Conservation (phyloP, 2,329 filamentous ascomycete genomes). For the Alternaria arbusti region DNA sequence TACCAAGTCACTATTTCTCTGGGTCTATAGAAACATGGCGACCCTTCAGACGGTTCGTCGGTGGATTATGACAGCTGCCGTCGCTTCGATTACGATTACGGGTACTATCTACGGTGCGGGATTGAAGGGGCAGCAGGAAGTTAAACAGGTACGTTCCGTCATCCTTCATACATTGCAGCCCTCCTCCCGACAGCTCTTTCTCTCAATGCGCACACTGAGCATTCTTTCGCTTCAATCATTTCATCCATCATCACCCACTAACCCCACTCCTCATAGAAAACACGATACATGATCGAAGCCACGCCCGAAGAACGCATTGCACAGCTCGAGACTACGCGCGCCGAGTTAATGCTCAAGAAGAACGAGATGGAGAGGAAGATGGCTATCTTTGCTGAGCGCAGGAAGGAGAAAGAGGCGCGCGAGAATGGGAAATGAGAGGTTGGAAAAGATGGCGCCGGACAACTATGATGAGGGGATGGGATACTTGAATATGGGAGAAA, state of each 20-base stretch:
- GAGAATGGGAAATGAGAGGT: constrained; percentile 16
- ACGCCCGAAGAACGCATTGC: constrained; percentile 62
- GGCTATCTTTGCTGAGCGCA: constrained; percentile 30
- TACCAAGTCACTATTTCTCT: no score
- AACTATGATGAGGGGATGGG: neutral
- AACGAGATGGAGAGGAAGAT: constrained; percentile 64
- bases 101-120: constrained; percentile 67
- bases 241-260: neutral
- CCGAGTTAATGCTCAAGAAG: constrained; percentile 59
- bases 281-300: constrained; percentile 57
- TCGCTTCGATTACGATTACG: constrained; percentile 63
- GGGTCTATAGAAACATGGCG: constrained; percentile 30
- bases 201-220: neutral
- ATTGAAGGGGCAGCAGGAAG: constrained; percentile 61
- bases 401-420: constrained; percentile 17
- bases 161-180: neutral
- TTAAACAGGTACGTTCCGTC: constrained; percentile 54
- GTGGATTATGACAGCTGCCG: constrained; percentile 60
- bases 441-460: neutral
- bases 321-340: constrained; percentile 59
- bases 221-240: neutral
- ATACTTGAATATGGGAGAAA: neutral
- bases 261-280: constrained; percentile 42
- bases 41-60: constrained; percentile 51
- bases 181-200: neutral